phyloP scores from a whole-genome alignment of 352 stramenopile species.

The Pythium sp. region DNA sequence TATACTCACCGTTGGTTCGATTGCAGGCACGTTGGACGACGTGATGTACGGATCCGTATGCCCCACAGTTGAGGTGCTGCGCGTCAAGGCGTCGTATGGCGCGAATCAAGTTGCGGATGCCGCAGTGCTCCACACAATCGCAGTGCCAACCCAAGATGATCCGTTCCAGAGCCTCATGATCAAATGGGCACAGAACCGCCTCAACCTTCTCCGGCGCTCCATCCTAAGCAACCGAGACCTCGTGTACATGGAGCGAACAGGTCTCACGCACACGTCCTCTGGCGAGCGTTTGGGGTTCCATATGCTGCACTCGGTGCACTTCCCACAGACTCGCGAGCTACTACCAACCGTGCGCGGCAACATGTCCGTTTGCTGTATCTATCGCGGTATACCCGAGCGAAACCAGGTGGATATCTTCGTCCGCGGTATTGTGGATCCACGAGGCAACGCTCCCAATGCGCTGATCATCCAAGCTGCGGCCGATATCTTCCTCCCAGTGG shows the following conservation, averaged over 20 bases:
- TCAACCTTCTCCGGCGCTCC: not conserved
- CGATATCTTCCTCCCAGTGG: no score
- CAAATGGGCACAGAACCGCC: slow-evolving; percentile 27
- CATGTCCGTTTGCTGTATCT: not conserved
- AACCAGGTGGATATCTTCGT: not conserved
- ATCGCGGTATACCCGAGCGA: not conserved
- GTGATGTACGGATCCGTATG: slow-evolving; percentile 33
- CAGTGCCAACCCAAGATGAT: not conserved
- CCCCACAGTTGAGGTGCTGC: slow-evolving; percentile 25
- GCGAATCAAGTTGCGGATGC: not conserved
- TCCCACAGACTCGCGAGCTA: slow-evolving; percentile 30
- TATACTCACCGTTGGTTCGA: not conserved
- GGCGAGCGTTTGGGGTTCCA: slow-evolving; percentile 37
- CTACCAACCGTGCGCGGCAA: slow-evolving; percentile 20
- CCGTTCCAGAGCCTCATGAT: slow-evolving; percentile 29
- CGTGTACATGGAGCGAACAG: slow-evolving; percentile 35
- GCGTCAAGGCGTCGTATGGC: slow-evolving; percentile 12
- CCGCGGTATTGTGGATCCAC: not conserved
- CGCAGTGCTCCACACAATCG: slow-evolving; percentile 4
- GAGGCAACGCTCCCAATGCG: not conserved
- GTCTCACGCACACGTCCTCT: slow-evolving; percentile 21
- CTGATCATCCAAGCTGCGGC: not conserved
- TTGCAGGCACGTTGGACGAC: slow-evolving; percentile 10
- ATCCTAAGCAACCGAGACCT: slow-evolving; percentile 39
- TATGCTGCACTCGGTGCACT: slow-evolving; percentile 35